Evolutionary conservation across 129 eudicot genomes (phyloP).

Genomic region (Artemisia annua): DNA sequence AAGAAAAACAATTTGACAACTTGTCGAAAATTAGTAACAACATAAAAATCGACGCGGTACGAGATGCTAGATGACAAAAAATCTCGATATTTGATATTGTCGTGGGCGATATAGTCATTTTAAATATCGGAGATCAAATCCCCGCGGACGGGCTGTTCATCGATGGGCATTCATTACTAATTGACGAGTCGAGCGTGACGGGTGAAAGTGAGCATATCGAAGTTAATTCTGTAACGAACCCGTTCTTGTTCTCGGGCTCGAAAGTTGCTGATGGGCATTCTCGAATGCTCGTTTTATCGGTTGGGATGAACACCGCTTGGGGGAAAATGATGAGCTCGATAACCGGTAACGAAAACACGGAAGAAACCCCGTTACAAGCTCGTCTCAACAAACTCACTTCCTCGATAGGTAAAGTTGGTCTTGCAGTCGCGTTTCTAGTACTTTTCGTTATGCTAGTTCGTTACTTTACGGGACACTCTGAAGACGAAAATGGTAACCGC

Average conservation of each 20-base stretch:
- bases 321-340: constrained; percentile 89
- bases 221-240: constrained; percentile 39
- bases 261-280: constrained; percentile 79
- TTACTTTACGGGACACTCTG: constrained; percentile 76
- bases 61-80: constrained; percentile 66
- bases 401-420: constrained; percentile 75
- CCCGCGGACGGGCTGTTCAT: constrained; percentile 82
- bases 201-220: constrained; percentile 83
- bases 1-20: constrained; percentile 69
- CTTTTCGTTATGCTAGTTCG: constrained; percentile 62
- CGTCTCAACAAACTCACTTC: constrained; percentile 71
- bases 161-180: constrained; percentile 66
- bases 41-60: constrained; percentile 53
- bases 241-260: constrained; percentile 77
- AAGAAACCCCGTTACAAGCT: constrained; percentile 74
- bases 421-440: constrained; percentile 71
- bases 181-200: constrained; percentile 87
- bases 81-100: constrained; percentile 66
- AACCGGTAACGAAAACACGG: constrained; percentile 42
- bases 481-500: constrained; percentile 40
- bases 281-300: constrained; percentile 66
- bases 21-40: constrained; percentile 69
- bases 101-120: constrained; percentile 66
- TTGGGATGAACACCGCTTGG: constrained; percentile 79
- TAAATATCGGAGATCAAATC: constrained; percentile 74